phyloP scores from a whole-genome alignment of 2,329 filamentous ascomycete species.

The Colletotrichum sp. region DNA sequence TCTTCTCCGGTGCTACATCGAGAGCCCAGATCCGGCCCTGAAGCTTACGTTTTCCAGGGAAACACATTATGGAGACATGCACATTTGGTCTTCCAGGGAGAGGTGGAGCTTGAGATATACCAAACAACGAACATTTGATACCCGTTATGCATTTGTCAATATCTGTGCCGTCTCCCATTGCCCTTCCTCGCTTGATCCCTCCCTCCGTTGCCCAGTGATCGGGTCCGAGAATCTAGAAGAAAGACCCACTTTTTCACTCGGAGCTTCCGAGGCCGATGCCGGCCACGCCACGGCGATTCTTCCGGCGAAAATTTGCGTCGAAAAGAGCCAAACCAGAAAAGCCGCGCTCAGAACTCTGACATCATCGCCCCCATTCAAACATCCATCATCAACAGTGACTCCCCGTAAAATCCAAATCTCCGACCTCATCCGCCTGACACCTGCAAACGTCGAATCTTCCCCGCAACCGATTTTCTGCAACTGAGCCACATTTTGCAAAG shows the following conservation, averaged over 20 bases:
- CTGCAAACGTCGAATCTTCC: not conserved
- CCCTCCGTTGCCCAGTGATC: not conserved
- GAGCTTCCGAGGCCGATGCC: constrained; percentile 15
- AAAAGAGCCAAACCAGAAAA: not conserved
- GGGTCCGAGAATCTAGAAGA: not conserved
- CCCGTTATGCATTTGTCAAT: not conserved
- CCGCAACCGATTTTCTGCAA: not conserved
- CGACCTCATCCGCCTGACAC: not conserved
- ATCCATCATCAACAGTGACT: not conserved
- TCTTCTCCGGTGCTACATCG: not conserved
- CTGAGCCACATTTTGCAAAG: not conserved
- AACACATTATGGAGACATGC: constrained; percentile 11
- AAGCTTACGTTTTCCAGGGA: not conserved
- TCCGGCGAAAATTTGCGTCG: constrained; percentile 17
- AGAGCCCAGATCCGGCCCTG: fast-evolving
- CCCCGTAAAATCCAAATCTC: not conserved
- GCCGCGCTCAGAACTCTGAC: not conserved
- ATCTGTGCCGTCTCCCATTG: not conserved
- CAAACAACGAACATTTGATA: not conserved
- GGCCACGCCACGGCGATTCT: constrained; percentile 6
- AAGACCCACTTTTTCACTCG: not conserved
- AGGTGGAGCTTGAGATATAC: not conserved
- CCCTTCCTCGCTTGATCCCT: not conserved
- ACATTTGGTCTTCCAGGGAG: not conserved
- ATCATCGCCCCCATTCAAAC: constrained; percentile 6